Percentiles rank a stretch among this genome's conserved stretches.
Conservation (phyloP, 805 yeast species). For the Metschnikowia lunata region DNA sequence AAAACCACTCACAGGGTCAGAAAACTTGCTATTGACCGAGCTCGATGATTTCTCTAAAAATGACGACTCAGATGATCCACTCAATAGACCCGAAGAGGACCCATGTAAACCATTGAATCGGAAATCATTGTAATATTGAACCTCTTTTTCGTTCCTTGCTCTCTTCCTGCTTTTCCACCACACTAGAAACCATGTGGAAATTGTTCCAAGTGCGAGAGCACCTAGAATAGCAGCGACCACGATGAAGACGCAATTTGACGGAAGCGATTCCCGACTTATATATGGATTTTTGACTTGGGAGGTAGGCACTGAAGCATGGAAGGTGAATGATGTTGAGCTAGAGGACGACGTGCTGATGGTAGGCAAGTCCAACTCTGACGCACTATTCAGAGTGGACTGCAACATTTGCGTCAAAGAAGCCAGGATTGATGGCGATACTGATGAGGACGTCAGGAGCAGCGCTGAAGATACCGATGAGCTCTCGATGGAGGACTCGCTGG, state of each 20-base stretch:
- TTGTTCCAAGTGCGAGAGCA: conserved; percentile 18
- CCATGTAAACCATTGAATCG: conserved; percentile 6
- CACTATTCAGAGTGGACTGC: too few species aligned
- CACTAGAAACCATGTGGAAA: conserved; percentile 20
- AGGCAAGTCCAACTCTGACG: too few species aligned
- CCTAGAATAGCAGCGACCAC: conserved; percentile 18
- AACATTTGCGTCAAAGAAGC: too few species aligned
- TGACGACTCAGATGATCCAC: conserved; percentile 20
- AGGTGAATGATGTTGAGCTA: conserved; percentile 7
- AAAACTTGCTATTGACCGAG: conserved; percentile 9
- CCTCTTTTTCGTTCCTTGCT: conserved; percentile 33
- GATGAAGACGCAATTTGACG: conserved; percentile 41
- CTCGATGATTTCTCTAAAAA: conserved; percentile 20
- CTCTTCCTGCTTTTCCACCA: conserved; percentile 13
- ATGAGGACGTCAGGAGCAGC: too few species aligned
- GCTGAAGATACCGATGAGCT: too few species aligned
- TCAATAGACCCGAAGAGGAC: conserved; percentile 10
- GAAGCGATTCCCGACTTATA: conserved; percentile 21
- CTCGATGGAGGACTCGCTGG: too few species aligned
- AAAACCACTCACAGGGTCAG: conserved; percentile 9
- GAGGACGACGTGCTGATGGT: too few species aligned
- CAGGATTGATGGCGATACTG: too few species aligned
- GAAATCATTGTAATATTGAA: conserved; percentile 21
- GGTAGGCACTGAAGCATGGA: conserved; percentile 10
- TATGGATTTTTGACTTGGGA: conserved; percentile 8